phyloP scores from a whole-genome alignment of 2,329 filamentous ascomycete genomes.

The Beauveria sp. region DNA sequence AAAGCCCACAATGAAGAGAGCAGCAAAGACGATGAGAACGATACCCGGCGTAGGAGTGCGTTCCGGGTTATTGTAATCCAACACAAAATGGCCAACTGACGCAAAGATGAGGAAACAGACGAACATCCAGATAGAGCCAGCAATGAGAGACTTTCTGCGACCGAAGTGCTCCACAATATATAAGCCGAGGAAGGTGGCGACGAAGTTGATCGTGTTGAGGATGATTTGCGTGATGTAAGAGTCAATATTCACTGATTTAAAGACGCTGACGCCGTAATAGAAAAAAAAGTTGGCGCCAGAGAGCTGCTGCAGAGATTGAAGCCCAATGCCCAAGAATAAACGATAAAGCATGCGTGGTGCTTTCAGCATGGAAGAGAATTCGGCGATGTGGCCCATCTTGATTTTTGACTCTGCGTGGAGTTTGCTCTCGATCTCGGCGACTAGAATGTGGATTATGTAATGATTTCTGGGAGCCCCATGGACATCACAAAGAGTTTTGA shows the following conservation, averaged over 20 bases:
- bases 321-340: constrained; percentile 48
- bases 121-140: constrained; percentile 54
- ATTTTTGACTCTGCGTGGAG: constrained; percentile 38
- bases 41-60: constrained; percentile 40
- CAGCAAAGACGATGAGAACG: constrained; percentile 55
- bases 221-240: constrained; percentile 62
- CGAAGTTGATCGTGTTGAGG: constrained; percentile 58
- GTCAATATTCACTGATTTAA: constrained; percentile 40
- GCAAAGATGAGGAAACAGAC: constrained; percentile 53
- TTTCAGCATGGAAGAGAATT: constrained; percentile 53
- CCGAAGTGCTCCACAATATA: constrained; percentile 63
- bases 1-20: constrained; percentile 57
- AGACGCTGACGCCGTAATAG: constrained; percentile 52
- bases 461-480: constrained; percentile 38
- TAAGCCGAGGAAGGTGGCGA: constrained; percentile 59
- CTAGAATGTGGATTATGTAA: constrained; percentile 37
- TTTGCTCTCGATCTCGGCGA: constrained; percentile 47
- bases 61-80: constrained; percentile 28
- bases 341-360: constrained; percentile 58
- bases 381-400: constrained; percentile 33
- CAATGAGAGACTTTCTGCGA: constrained; percentile 54
- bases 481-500: constrained; percentile 38
- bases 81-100: constrained; percentile 42
- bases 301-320: constrained; percentile 59
- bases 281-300: constrained; percentile 60